Percentiles rank a stretch among this genome's conserved stretches.
Conservation (phyloP, 1,139 yeast species). For the Magnusiomyces paraingens region DNA sequence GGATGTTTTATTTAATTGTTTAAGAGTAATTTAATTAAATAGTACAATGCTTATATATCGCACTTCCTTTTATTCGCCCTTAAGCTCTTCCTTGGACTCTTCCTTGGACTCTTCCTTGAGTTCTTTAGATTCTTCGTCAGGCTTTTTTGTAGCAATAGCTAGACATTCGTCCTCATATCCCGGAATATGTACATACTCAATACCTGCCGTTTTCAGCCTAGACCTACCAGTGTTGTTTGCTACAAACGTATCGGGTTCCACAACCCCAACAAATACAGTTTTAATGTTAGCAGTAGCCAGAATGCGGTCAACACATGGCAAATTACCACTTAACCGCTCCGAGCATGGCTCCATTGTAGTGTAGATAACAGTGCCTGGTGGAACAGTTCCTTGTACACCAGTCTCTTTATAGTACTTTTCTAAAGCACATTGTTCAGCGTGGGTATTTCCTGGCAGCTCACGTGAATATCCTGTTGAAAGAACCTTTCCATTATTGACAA, state of each 20-base stretch:
- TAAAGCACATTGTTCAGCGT: constrained; percentile 94
- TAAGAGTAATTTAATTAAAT: too few species aligned
- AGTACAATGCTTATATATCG: too few species aligned
- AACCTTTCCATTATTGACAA: constrained; percentile 60
- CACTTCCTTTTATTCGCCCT: too few species aligned
- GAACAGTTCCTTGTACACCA: constrained; percentile 39
- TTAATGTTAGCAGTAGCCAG: constrained; percentile 46
- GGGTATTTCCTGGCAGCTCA: constrained; percentile 92
- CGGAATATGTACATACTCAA: constrained; percentile 72
- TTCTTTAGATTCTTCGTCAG: constrained; percentile 40
- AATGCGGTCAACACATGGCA: constrained; percentile 81
- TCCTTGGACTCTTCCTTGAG: not conserved
- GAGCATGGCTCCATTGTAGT: constrained; percentile 99
- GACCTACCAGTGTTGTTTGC: constrained; percentile 61
- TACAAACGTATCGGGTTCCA: constrained; percentile 87
- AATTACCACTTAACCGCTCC: constrained; percentile 78
- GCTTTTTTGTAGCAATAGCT: constrained; percentile 60
- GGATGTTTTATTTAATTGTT: too few species aligned
- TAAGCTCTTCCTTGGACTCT: too few species aligned
- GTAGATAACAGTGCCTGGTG: constrained; percentile 73
- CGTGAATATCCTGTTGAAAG: constrained; percentile 81
- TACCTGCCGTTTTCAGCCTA: constrained; percentile 47
- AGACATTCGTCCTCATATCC: constrained; percentile 76
- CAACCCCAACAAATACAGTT: constrained; percentile 84
- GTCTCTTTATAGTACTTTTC: constrained; percentile 58